Evolutionary conservation across 805 yeast species (phyloP), one percentile per base, ranked within the genome.

Genomic region (Nakazawaea molendinolei): DNA sequence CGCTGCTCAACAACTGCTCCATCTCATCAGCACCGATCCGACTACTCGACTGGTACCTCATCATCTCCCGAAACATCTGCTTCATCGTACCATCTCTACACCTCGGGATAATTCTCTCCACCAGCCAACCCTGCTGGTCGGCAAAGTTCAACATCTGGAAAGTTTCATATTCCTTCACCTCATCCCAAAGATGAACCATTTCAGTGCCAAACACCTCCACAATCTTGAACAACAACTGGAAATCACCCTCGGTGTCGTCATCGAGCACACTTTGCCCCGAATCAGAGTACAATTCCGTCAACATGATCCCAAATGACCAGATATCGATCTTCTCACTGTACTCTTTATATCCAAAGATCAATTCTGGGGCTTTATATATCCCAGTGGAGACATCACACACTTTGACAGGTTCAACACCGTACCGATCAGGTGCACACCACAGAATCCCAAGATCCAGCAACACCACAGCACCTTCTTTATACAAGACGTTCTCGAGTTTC

Each of bases 291-390:
- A 86, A 44, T 30, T 69, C 52, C n/a, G 79, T 72, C 33, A 78
- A 46, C 2, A 83, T 48, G 8, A 86, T 69, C 0, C 86, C 94
- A 14, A 74, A 51, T 1, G 83, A 61, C 95, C 95, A 85, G 12
- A 82, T 61, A 47, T 85, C 95, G 7, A 84, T 61, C 26, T 66
- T 74, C 24, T 50, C 52, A 2, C 68, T 58, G 49, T 85, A 85
- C 41, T 65, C 61, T 1, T 61, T 43, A n/a, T 71, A 56, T 0
- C 85, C 83, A 34, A 82, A 68, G 28, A 84, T 60, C 31, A 81
- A 56, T 49, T 85, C 95, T 0, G 94, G 90, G 0, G 92, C 78
- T 41, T 81, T 76, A 56, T 74, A 86, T 23, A 65, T 64, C 1
- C 79, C 77, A 0, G 89, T 79, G 15, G 80, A 68, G 4, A 86